A percentile compares a stretch with the other conserved stretches of the same genome.
These are phyloP conservation scores for Rubia yunnanensis DNA, from an alignment of 257 asterid species.

Conservation along the genomic window DNA sequence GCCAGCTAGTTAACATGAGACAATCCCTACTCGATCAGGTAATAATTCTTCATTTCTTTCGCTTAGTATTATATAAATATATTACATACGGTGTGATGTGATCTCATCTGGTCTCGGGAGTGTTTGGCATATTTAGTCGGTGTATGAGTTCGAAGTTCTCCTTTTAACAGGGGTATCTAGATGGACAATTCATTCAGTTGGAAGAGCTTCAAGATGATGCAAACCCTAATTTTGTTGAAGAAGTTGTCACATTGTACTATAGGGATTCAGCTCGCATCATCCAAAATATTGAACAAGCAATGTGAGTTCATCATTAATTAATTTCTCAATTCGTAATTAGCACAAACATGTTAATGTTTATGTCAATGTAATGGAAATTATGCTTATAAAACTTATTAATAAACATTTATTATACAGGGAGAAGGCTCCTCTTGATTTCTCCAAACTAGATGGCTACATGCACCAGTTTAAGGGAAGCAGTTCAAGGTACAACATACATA, in stretches of 20 bases:
- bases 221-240: slow-evolving; percentile 72
- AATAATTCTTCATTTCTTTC: background rate
- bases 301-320: slow-evolving; percentile 33
- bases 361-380: too few relatives aligned
- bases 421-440: slow-evolving; percentile 25
- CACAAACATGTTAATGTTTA: too few relatives aligned
- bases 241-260: slow-evolving; percentile 60
- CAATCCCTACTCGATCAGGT: slow-evolving; percentile 63
- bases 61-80: background rate
- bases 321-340: too few relatives aligned
- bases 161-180: slow-evolving; percentile 55
- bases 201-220: slow-evolving; percentile 76
- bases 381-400: background rate
- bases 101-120: too few relatives aligned
- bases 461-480: slow-evolving; percentile 74
- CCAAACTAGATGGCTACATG: slow-evolving; percentile 51
- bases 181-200: slow-evolving; percentile 58
- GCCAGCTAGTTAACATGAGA: slow-evolving; percentile 54
- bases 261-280: slow-evolving; percentile 49
- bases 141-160: too few relatives aligned
- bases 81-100: too few relatives aligned
- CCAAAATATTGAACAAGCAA: slow-evolving; percentile 47
- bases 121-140: too few relatives aligned
- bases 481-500: slow-evolving; percentile 38
- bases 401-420: slow-evolving; percentile 13